Conservation (phyloP, 2,329 filamentous ascomycete species). For the Calonectria ilicicola region DNA sequence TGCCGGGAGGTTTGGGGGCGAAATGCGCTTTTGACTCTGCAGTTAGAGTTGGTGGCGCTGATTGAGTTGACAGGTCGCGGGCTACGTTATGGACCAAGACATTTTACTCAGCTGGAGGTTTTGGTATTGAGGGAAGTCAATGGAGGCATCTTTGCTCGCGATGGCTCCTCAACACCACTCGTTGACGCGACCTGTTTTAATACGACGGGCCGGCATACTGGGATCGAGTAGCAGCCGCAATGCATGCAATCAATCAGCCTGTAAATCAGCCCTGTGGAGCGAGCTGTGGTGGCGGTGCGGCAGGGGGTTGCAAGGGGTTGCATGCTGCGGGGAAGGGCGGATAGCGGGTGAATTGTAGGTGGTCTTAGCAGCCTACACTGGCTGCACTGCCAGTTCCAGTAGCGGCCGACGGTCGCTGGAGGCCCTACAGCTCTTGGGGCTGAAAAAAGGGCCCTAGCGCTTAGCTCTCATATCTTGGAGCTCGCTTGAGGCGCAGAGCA, state of each 20-base stretch:
- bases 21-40: slow-evolving; percentile 1
- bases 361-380: background rate
- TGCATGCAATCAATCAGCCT: slow-evolving; percentile 7
- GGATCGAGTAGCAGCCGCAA: background rate
- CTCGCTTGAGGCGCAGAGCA: background rate
- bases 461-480: background rate
- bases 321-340: background rate
- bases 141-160: too few species aligned
- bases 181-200: background rate
- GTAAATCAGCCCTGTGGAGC: slow-evolving; percentile 10
- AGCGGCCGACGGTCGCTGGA: background rate
- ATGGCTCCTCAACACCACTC: background rate
- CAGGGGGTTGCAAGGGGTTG: slow-evolving; percentile 6
- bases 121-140: background rate
- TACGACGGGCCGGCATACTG: background rate
- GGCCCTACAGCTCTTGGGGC: background rate
- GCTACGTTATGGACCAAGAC: background rate
- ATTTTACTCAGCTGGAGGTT: background rate
- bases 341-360: background rate
- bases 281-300: slow-evolving; percentile 7
- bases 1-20: background rate
- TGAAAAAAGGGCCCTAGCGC: background rate
- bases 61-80: background rate
- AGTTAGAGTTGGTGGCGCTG: slow-evolving; percentile 1
- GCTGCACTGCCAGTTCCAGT: background rate